Base-by-base conservation (phyloP, 176 grass and related monocot species). In the Tuctoria greenei region DNA sequence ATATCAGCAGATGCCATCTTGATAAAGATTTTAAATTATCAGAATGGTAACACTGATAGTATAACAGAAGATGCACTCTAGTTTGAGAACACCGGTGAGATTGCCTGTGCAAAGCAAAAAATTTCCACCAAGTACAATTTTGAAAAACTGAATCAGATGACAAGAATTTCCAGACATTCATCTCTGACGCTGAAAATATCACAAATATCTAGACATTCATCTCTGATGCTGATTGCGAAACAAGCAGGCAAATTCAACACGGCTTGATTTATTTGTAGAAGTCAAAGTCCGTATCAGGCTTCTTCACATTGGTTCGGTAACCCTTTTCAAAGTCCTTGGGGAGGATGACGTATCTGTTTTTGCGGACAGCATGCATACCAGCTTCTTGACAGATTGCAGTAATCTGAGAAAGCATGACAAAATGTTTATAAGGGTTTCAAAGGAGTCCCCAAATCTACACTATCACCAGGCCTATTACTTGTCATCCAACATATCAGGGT, bases 291-390 rank as follows among this genome's bases (percentile, higher is more conserved):
- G 91, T 88, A 72, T 99, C 95, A 10, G 95, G 89, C 76, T 99
- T 99, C 87, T 99, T 99, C 38, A 99, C 95, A 10, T 99, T 99
- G 37, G 91, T 82, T 38, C 95, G 69, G 81, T 99, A 99, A 35
- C 95, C 95, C 82, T 99, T 99, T 80, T 99, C 95, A 0, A 99
- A 95, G 77, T 99, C 95, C 82, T 99, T 99, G 50, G 89, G 95
- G 14, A 99, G 95, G 61, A 99, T 99, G 23, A 98, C 91, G 35
- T 99, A 99, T 10, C 95, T 72, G 72, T 99, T 99, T 79, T 99
- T 99, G 41, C 91, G 87, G 43, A 99, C 95, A 25, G 95, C 95
- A 69, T 99, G 95, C 95, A 99, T 99, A 8, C 95, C 95, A 3
- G 95, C 95, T 87, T 99, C 95, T 65, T 99, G 95, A 67, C 95